Evolutionary conservation across 768 basidiomycete species (phyloP).

Genomic region (Tricholoma flavovirens): DNA sequence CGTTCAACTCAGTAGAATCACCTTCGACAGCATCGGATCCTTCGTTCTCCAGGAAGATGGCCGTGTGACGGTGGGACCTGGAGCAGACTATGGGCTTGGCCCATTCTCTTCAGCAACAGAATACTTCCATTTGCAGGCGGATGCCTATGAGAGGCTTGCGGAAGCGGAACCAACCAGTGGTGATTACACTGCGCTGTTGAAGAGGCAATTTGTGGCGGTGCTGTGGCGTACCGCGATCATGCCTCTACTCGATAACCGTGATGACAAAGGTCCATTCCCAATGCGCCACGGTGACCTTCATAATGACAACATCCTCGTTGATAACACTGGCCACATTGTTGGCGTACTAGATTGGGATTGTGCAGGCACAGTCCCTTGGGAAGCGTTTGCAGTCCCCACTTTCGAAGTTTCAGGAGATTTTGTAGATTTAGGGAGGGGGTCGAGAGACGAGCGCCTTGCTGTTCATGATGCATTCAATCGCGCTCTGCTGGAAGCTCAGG

Average conservation of each 20-base stretch:
- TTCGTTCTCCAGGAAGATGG: conserved; percentile 31
- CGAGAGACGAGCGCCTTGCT: conserved; percentile 20
- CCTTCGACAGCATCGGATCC: conserved; percentile 34
- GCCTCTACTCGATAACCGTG: conserved; percentile 33
- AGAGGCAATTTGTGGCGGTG: conserved; percentile 32
- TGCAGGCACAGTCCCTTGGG: conserved; percentile 39
- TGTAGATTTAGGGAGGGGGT: conserved; percentile 20
- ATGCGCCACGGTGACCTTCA: conserved; percentile 38
- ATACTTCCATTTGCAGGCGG: conserved; percentile 34
- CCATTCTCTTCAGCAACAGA: conserved; percentile 35
- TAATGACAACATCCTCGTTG: conserved; percentile 37
- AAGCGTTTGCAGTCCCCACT: conserved; percentile 36
- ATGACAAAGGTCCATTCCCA: conserved; percentile 35
- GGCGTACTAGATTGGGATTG: conserved; percentile 40
- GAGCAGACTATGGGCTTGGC: conserved; percentile 37
- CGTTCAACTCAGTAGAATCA: conserved; percentile 33
- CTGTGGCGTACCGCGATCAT: conserved; percentile 37
- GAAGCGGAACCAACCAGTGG: conserved; percentile 18
- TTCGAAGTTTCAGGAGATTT: conserved; percentile 38
- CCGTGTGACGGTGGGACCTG: conserved; percentile 31
- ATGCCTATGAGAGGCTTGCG: conserved; percentile 35
- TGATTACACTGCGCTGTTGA: conserved; percentile 23
- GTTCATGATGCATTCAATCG: conserved; percentile 28
- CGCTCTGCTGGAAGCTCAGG: conserved; percentile 25
- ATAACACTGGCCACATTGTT: conserved; percentile 33